These are phyloP conservation scores for Sarocladium brachiariae DNA, from an alignment of 2,329 filamentous ascomycete genomes.

Conservation along the genomic window DNA sequence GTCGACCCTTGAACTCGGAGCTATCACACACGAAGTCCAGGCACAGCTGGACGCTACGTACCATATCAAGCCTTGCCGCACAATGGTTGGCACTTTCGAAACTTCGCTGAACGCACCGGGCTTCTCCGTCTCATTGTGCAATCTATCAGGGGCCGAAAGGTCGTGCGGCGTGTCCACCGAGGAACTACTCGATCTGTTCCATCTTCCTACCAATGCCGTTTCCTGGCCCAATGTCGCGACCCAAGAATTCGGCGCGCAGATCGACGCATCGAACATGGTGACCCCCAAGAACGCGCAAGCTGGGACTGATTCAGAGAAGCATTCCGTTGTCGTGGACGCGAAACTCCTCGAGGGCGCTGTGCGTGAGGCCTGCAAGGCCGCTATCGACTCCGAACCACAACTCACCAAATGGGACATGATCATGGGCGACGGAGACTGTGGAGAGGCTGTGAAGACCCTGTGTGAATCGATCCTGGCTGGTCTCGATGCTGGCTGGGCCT, in stretches of 20 bases:
- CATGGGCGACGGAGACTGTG: conserved; percentile 46
- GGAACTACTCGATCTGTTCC: conserved; percentile 40
- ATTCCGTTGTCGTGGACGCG: conserved; percentile 19
- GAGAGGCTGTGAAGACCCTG: conserved; percentile 24
- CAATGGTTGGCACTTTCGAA: conserved; percentile 35
- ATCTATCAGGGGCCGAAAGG: conserved; percentile 32
- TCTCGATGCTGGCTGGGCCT: conserved; percentile 21
- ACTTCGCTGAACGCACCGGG: conserved; percentile 49
- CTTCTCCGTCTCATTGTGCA: conserved; percentile 48
- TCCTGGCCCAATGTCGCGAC: conserved; percentile 36
- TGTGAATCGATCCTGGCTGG: conserved; percentile 21
- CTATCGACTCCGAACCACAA: conserved; percentile 25
- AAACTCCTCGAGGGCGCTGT: conserved; percentile 19
- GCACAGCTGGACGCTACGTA: conserved; percentile 29
- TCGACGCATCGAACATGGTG: neutral
- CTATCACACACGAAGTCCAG: conserved; percentile 45
- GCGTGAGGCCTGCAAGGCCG: conserved; percentile 23
- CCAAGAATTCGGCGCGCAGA: neutral
- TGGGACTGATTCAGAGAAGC: neutral
- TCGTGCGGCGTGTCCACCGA: conserved; percentile 16
- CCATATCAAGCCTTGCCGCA: conserved; percentile 31
- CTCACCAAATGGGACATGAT: conserved; percentile 48
- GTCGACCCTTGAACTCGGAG: conserved; percentile 46
- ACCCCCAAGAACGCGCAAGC: neutral
- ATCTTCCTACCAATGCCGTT: conserved; percentile 42